phyloP scores from a whole-genome alignment of 306 rosid species.

The Aeschynomene evenia region DNA sequence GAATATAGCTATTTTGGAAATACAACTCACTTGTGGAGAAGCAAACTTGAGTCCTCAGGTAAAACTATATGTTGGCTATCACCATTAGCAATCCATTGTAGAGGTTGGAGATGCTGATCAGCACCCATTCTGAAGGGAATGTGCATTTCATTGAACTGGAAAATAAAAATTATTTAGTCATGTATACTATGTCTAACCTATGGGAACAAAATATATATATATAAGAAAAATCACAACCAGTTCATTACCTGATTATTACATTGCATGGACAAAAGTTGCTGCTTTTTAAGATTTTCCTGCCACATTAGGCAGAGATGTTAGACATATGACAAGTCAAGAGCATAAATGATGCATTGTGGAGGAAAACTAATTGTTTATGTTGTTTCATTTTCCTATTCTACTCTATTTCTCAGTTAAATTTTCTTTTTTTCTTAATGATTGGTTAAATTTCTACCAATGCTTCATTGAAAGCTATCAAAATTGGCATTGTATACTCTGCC shows the following conservation, averaged over 20 bases:
- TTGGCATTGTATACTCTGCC: background rate
- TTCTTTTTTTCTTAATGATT: background rate
- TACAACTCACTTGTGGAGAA: constrained; percentile 60
- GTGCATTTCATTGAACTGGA: constrained; percentile 75
- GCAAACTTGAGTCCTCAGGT: constrained; percentile 66
- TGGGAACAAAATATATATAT: background rate
- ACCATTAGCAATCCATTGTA: constrained; percentile 62
- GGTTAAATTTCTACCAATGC: background rate
- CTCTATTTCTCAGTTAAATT: background rate
- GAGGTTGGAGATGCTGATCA: constrained; percentile 73
- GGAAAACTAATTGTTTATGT: background rate
- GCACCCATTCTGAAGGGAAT: constrained; percentile 63
- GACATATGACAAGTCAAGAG: background rate
- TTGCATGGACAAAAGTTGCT: constrained; percentile 66
- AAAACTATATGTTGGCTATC: constrained; percentile 48
- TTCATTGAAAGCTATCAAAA: background rate
- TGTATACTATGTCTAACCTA: background rate
- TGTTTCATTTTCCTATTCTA: background rate
- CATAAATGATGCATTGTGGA: background rate
- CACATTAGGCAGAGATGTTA: background rate
- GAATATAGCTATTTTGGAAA: background rate
- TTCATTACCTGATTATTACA: constrained; percentile 75
- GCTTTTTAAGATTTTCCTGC: constrained; percentile 72
- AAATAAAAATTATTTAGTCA: constrained; percentile 22
- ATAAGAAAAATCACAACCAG: background rate